phyloP scores from a whole-genome alignment of 495 filamentous ascomycete species.

The Glutinoglossum americanum region DNA sequence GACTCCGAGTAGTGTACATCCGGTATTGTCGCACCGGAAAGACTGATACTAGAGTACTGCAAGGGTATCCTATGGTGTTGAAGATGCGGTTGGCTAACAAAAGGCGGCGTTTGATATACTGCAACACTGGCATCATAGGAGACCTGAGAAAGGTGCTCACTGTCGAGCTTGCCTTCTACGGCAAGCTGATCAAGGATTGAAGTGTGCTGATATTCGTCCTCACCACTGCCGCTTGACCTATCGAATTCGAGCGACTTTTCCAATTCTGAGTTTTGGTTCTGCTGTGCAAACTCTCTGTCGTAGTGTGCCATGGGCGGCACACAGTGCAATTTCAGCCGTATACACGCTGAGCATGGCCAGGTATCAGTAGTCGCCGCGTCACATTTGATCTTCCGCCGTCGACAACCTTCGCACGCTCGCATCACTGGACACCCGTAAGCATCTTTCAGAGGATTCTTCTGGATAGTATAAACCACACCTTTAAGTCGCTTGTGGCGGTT shows the following conservation, averaged over 20 bases:
- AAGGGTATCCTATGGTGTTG: constrained; percentile 13
- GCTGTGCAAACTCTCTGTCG: constrained; percentile 42
- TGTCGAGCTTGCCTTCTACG: constrained; percentile 4
- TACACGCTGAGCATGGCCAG: constrained; percentile 92
- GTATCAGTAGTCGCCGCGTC: constrained; percentile 95
- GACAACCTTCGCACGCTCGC: constrained; percentile 93
- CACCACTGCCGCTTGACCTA: constrained; percentile 22
- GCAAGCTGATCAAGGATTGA: constrained; percentile 9
- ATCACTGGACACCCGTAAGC: constrained; percentile 42
- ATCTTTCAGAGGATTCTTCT: background rate
- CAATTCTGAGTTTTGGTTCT: constrained; percentile 1
- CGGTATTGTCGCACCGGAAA: constrained; percentile 12
- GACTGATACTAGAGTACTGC: constrained; percentile 20
- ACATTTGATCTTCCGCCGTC: constrained; percentile 83
- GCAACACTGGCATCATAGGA: constrained; percentile 14
- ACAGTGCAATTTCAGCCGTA: constrained; percentile 79
- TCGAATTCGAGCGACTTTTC: constrained; percentile 20
- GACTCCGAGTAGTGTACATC: constrained; percentile 25
- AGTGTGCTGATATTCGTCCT: constrained; percentile 32
- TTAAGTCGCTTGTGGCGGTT: constrained; percentile 95
- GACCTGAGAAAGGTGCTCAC: constrained; percentile 9
- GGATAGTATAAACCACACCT: constrained; percentile 30
- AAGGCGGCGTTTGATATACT: constrained; percentile 16
- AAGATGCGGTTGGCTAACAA: constrained; percentile 13
- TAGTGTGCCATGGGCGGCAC: constrained; percentile 76